Percentiles rank a stretch among this genome's conserved stretches.
Evolutionary conservation across 768 basidiomycete species (phyloP).

Genomic region (Phallus indusiatus): DNA sequence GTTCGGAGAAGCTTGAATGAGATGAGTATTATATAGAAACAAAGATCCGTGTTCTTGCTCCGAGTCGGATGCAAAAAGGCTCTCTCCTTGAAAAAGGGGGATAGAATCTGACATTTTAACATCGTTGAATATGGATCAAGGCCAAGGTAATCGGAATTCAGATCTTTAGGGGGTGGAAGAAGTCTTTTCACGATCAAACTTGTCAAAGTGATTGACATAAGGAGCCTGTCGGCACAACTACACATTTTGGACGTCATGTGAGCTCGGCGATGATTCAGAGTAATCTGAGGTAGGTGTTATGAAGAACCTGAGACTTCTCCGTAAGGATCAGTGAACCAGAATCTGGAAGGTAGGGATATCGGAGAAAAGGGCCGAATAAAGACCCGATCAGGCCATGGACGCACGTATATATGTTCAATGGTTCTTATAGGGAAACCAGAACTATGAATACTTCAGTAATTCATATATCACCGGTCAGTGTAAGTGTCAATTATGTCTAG

Average conservation of each 20-base stretch:
- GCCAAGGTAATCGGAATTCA: not conserved
- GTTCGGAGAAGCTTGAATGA: not conserved
- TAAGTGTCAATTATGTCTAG: no score
- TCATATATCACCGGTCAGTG: no score
- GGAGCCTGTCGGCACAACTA: no score
- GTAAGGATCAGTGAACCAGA: not conserved
- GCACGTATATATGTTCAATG: not conserved
- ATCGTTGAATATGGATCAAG: no score
- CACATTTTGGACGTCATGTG: no score
- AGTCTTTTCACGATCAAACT: not conserved
- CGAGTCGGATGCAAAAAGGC: not conserved
- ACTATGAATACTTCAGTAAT: not conserved
- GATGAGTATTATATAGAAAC: not conserved
- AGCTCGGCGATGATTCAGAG: no score
- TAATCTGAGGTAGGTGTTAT: no score
- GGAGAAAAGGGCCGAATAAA: not conserved
- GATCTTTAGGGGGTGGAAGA: not conserved
- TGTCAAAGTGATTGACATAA: no score
- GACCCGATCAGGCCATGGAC: not conserved
- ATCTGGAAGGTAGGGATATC: not conserved
- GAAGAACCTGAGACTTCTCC: no score
- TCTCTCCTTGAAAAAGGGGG: not conserved
- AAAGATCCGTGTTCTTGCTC: not conserved
- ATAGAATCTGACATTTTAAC: not conserved
- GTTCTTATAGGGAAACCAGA: not conserved